Conservation (phyloP, 176 grass and related monocot genomes). For the Hyparrhenia diplandra region DNA sequence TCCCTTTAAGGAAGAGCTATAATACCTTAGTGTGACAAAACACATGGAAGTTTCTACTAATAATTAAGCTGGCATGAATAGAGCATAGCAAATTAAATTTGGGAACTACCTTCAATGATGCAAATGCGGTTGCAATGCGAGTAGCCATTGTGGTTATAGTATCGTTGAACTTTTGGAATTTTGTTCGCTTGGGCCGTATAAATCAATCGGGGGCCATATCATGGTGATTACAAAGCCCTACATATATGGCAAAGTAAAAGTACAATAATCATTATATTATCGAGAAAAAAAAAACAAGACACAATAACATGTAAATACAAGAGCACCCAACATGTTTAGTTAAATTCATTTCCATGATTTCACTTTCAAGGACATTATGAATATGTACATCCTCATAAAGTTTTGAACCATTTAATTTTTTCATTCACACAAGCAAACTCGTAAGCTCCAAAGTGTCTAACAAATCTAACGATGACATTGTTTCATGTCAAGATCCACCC, state of each 20-base stretch:
- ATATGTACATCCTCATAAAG: constrained; percentile 8
- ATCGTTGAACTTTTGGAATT: constrained; percentile 67
- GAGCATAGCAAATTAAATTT: constrained; percentile 12
- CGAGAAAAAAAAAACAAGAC: background rate
- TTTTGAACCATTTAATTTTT: constrained; percentile 17
- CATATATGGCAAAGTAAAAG: constrained; percentile 8
- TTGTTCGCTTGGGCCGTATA: constrained; percentile 55
- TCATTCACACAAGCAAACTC: constrained; percentile 7
- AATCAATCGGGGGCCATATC: constrained; percentile 71
- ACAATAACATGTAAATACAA: constrained; percentile 9
- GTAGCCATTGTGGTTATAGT: constrained; percentile 70
- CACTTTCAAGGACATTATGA: constrained; percentile 2
- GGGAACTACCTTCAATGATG: constrained; percentile 76
- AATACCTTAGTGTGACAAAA: background rate
- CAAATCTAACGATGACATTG: too few species aligned
- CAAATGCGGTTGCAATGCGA: constrained; percentile 84
- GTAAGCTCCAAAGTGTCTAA: constrained; percentile 12
- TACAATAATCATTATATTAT: background rate
- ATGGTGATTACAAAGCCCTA: constrained; percentile 93
- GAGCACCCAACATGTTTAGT: background rate
- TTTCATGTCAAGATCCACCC: constrained; percentile 4
- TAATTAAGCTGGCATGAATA: constrained; percentile 7
- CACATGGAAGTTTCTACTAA: background rate
- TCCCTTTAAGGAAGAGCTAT: background rate
- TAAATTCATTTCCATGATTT: background rate